Evolutionary conservation across 116 monocot species (phyloP).

Genomic region (Zostera marina): DNA sequence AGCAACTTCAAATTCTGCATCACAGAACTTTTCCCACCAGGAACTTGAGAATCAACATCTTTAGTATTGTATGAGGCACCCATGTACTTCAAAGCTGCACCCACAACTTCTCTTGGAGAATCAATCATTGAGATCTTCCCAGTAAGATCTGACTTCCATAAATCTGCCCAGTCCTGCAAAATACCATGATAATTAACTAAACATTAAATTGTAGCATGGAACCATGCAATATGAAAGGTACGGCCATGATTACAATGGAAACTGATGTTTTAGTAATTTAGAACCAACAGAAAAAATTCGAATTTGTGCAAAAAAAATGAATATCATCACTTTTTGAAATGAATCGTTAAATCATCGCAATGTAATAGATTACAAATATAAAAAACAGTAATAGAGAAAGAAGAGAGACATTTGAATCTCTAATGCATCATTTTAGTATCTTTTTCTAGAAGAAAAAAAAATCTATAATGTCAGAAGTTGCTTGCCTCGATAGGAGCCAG

Average conservation of each 20-base stretch:
- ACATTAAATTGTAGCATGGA: background rate
- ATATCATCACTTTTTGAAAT: too few species aligned
- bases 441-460: background rate
- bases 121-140: slow-evolving; percentile 89
- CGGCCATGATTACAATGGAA: too few species aligned
- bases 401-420: too few species aligned
- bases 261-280: too few species aligned
- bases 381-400: too few species aligned
- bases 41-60: slow-evolving; percentile 53
- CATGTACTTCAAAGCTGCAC: slow-evolving; percentile 75
- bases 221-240: background rate
- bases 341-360: too few species aligned
- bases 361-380: too few species aligned
- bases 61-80: slow-evolving; percentile 84
- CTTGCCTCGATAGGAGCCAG: slow-evolving; percentile 65
- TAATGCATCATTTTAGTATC: background rate
- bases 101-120: slow-evolving; percentile 85
- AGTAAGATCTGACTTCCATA: slow-evolving; percentile 82
- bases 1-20: slow-evolving; percentile 38
- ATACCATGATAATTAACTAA: background rate
- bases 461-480: background rate
- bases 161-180: slow-evolving; percentile 84
- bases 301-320: too few species aligned
- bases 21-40: slow-evolving; percentile 52
- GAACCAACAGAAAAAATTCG: too few species aligned